phyloP scores from a whole-genome alignment of 225 moss, liverwort and hornwort genomes.

The Sphagnum contortum region DNA sequence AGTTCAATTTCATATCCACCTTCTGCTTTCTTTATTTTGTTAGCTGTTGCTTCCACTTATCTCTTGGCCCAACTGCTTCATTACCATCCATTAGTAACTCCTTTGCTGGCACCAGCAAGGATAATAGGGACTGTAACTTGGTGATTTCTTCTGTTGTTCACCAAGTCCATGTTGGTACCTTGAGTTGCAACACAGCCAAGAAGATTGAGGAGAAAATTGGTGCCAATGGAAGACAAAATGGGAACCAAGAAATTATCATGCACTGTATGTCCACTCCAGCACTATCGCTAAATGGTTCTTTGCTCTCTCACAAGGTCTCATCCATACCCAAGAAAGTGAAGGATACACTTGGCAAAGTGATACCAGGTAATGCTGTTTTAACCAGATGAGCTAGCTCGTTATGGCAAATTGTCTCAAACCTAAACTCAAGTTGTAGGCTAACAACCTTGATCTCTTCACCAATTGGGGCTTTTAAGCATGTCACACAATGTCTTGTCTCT shows the following conservation, averaged over 20 bases:
- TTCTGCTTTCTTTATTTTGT: neutral
- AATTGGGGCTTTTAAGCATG: too few species aligned
- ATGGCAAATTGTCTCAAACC: too few species aligned
- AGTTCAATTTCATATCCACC: conserved; percentile 53
- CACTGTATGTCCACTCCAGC: conserved; percentile 61
- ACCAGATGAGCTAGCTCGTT: too few species aligned
- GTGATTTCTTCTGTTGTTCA: neutral
- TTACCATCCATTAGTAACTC: neutral
- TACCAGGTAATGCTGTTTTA: conserved; percentile 78
- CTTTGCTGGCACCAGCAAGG: too few species aligned
- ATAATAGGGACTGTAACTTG: neutral
- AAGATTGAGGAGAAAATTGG: conserved; percentile 31
- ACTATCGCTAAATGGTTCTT: conserved; percentile 46
- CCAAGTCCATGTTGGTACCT: conserved; percentile 14
- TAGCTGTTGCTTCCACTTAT: conserved; percentile 6
- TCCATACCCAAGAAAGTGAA: conserved; percentile 80
- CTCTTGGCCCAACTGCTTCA: neutral
- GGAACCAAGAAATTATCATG: conserved; percentile 16
- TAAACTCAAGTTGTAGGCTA: too few species aligned
- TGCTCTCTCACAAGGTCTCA: conserved; percentile 78
- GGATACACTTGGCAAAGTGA: conserved; percentile 73
- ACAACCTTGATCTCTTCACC: too few species aligned
- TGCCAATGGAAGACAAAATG: conserved; percentile 15
- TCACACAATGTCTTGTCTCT: too few species aligned
- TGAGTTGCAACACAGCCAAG: conserved; percentile 28